Percentiles rank a stretch among this genome's conserved stretches.
These are phyloP conservation scores for Pterocarpus santalinus DNA, from an alignment of 306 rosid species.

Conservation along the genomic window DNA sequence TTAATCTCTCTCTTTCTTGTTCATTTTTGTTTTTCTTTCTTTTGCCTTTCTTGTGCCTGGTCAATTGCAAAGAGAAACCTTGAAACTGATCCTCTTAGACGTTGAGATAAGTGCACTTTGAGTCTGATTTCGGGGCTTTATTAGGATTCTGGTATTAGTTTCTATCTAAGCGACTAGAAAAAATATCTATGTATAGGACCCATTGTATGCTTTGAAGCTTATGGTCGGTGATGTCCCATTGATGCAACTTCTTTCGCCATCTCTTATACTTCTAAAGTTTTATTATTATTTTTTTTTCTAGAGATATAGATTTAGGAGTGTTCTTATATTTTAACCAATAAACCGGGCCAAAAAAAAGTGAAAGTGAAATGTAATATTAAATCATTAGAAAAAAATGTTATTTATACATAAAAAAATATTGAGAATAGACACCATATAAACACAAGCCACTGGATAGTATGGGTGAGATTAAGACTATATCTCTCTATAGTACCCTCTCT, in stretches of 20 bases:
- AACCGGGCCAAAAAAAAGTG: no score
- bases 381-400: no score
- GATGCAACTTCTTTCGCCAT: conserved; percentile 29
- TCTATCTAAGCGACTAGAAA: conserved; percentile 37
- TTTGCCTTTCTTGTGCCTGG: not conserved
- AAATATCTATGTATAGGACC: conserved; percentile 39
- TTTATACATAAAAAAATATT: no score
- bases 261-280: not conserved
- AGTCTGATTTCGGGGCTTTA: not conserved
- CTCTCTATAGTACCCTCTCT: no score
- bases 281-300: no score
- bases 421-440: no score
- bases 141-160: conserved; percentile 49
- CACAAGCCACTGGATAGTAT: no score
- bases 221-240: conserved; percentile 37
- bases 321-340: no score
- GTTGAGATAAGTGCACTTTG: conserved; percentile 31
- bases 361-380: no score
- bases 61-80: not conserved
- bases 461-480: no score
- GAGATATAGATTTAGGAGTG: no score
- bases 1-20: not conserved
- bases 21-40: not conserved
- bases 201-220: conserved; percentile 36
- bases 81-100: not conserved